Conservation (phyloP, 768 basidiomycete species). For the Suillus sp. region DNA sequence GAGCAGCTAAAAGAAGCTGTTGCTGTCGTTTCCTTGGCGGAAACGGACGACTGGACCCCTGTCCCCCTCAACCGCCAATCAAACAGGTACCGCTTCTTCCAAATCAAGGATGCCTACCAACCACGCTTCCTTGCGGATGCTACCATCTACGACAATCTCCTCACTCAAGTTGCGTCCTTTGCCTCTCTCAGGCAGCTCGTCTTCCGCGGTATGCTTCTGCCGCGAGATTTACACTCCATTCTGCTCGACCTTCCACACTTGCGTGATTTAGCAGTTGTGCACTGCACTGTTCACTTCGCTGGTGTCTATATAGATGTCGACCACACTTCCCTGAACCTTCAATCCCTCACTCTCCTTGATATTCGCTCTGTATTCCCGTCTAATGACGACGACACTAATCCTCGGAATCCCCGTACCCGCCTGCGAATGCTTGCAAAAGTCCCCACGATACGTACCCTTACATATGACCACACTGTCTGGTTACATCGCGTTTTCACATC, state of each 20-base stretch:
- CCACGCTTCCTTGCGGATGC: constrained; percentile 28
- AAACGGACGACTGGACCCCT: constrained; percentile 18
- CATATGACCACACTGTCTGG: constrained; percentile 39
- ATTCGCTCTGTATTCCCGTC: constrained; percentile 24
- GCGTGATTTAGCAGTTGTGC: constrained; percentile 42
- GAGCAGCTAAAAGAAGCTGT: constrained; percentile 32
- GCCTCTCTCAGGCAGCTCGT: constrained; percentile 39
- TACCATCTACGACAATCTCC: constrained; percentile 28
- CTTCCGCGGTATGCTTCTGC: constrained; percentile 40
- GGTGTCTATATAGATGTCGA: constrained; percentile 23
- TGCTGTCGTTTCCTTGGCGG: constrained; percentile 19
- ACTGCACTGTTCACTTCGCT: constrained; percentile 34
- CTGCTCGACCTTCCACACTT: constrained; percentile 42
- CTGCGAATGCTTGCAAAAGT: constrained; percentile 39
- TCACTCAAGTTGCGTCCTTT: constrained; percentile 29
- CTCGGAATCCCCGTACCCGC: constrained; percentile 13
- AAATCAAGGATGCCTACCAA: constrained; percentile 23
- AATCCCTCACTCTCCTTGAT: constrained; percentile 42
- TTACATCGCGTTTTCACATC: constrained; percentile 42
- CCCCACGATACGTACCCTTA: constrained; percentile 39
- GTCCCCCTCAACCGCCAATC: constrained; percentile 14
- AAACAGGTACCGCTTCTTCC: constrained; percentile 11
- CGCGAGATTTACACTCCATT: constrained; percentile 35
- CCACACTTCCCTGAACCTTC: constrained; percentile 44
- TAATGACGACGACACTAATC: constrained; percentile 19